Base-by-base conservation (phyloP, 805 yeast species). In the Candida verbasci region DNA sequence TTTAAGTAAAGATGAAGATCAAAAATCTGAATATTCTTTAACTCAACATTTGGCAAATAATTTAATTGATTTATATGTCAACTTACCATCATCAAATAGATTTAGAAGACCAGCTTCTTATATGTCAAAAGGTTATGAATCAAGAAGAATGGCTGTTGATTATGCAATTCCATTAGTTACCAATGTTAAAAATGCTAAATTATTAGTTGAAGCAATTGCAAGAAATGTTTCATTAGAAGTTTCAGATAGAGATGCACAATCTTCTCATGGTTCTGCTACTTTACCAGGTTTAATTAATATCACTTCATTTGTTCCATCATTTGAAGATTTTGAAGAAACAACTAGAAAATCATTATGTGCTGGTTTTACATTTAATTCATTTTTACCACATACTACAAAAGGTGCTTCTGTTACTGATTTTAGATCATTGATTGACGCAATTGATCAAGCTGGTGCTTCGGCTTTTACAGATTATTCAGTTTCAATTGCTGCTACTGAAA, bases 71-170 rank as follows among this genome's bases (percentile, higher is more conserved):
- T 70, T 93, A 58, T 93, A 93, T 75, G 82, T 93, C 68, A 93
- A 93, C 70, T 72, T 93, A 71, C 99, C 99, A 43, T 89, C 97
- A 44, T 73, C 95, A 32, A 93, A 93, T 75, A 77, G 96, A 60
- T 93, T 86, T 80, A 85, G 99, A 62, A 86, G 99, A 67, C 99
- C 99, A 43, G 97, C 99, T 38, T 84, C 91, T 44, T 93, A 93
- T 68, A 87, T 93, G 74, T 86, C 96, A 20, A 88, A 86, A 70
- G 99, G 99, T 61, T 93, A 93, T 75, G 81, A 78, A 64, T 86
- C 97, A 31, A 94, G 99, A 76, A 93, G 99, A 74, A 86, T 93
- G 97, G 98, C 99, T 49, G 97, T 93, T 48, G 99, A 93, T 67
- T 94, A 86, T 62, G 89, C 97, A 35, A 88, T 93, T 58, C 99